Base-by-base conservation (phyloP, 2,329 filamentous ascomycete genomes). In the Colletotrichum endophyticum region DNA sequence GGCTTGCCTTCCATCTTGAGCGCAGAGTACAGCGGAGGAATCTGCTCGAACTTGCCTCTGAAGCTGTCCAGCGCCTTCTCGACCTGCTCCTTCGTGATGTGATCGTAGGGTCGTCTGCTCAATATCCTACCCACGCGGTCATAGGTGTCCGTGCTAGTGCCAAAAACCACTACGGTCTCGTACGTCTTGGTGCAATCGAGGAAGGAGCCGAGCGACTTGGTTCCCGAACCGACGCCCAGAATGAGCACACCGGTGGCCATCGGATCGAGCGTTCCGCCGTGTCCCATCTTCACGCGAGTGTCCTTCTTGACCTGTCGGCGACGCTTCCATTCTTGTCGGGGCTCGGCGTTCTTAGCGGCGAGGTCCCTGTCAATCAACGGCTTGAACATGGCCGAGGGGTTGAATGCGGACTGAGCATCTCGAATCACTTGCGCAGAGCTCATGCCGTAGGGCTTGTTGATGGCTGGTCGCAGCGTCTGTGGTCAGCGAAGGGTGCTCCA, bases 251-350 rank as follows among this genome's bases (percentile, higher is more conserved):
- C 97, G 2, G 96, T 98, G 11, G 97, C 97, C 81, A 98, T 90
- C 30, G 97, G 97, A 82, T 99, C 97, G 22, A 99, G 91, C 3
- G 97, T 99, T 59, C 97, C 97, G 77, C 97, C 97, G 86, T 99
- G 97, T 39, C 97, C 97, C 82, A 99, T 95, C 88, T 99, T 99
- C 80, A 99, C 94, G 78, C 95, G 92, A 7, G 93, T 84, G 2
- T 90, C 88, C 80, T 90, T 90, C 83, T 92, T 91, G 78, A 89
- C 88, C 63, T 86, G 86, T 78, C 87, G 87, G 77, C 92, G 90
- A 76, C 93, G 91, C 79, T 90, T 89, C 79, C 90, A 89, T 82
- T 94, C 91, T 74, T 88, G 87, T 74, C 90, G 88, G 75, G 86
- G 87, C 83, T 95, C 93, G 79, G 87, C 85, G 19, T 88, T 84